Evolutionary conservation across 805 yeast genomes (phyloP), one percentile per base, ranked within the genome.

Genomic region (Candida lessepsii): DNA sequence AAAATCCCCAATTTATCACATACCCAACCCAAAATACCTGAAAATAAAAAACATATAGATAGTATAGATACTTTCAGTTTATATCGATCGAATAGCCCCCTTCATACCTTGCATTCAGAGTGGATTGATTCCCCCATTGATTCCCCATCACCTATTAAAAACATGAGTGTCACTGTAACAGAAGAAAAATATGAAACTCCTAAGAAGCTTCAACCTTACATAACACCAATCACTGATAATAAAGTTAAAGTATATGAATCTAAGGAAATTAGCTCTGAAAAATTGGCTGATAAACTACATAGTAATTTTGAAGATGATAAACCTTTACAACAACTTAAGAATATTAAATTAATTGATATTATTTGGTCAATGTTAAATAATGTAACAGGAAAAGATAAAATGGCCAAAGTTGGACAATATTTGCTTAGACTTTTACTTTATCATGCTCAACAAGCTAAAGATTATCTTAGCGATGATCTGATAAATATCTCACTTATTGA

Each of bases 301-400:
- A n/a, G 37, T 10, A 15, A n/a, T 8, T 9, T 32, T 15, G 27
- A 23, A 11, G 35, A 32, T 23, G 35, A 32, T 23, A 43, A 27
- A 10, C 31, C 23, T 4, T 16, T 21, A 18, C 17, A 29, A 14
- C 27, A 26, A 26, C 23, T 32, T 4, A 29, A 27, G 23, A 32
- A 13, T n/a, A 35, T 25, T 17, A 37, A 39, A 9, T 18, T 35
- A 11, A 27, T 48, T 52, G 80, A 75, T 34, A 63, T 81, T 5
- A 61, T 80, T 37, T 71, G 80, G 60, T 65, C 68, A 24, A 59
- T 82, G 56, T 55, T 81, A 38, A 75, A 75, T 37, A 43, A 37
- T 35, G 39, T 83, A 19, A 71, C 77, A 2, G 91, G 91, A 36
- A 84, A 83, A 55, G 93, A 84, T 52, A 81, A 82, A 53, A 44